A percentile compares a stretch with the other conserved stretches of the same genome.
phyloP scores from a whole-genome alignment of 192 early-diverging fungal genomes.

The Thoreauomyces humboldtii region DNA sequence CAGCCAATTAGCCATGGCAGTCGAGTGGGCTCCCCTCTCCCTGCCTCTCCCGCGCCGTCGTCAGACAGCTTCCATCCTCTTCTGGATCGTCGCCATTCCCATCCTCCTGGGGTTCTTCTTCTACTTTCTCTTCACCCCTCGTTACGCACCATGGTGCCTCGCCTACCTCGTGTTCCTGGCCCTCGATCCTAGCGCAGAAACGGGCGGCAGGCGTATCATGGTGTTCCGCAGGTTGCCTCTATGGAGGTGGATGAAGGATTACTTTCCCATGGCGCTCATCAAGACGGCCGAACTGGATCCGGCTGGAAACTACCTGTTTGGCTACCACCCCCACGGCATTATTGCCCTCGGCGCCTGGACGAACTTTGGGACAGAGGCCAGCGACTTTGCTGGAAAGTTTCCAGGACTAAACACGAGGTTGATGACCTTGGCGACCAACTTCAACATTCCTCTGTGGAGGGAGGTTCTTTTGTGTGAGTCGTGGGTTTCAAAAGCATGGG shows the following conservation, averaged over 20 bases:
- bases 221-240: constrained; percentile 47
- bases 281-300: constrained; percentile 86
- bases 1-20: constrained; percentile 10
- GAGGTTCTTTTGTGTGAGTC: constrained; percentile 64
- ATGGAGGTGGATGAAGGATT: constrained; percentile 79
- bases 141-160: constrained; percentile 45
- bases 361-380: constrained; percentile 80
- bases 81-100: constrained; percentile 63
- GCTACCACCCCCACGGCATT: constrained; percentile 86
- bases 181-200: constrained; percentile 74
- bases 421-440: constrained; percentile 81
- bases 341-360: constrained; percentile 79
- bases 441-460: constrained; percentile 81
- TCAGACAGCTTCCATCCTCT: constrained; percentile 61
- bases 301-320: constrained; percentile 83
- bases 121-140: constrained; percentile 61
- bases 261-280: constrained; percentile 75
- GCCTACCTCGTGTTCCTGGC: constrained; percentile 76
- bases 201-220: constrained; percentile 67
- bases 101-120: constrained; percentile 58
- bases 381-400: constrained; percentile 68
- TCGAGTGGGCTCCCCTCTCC: constrained; percentile 61
- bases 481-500: no score
- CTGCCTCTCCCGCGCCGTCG: constrained; percentile 65
- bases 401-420: constrained; percentile 77